Evolutionary conservation across 345 rosid genomes (phyloP), one percentile per base, ranked within the genome.

Genomic region (Salix brachista): DNA sequence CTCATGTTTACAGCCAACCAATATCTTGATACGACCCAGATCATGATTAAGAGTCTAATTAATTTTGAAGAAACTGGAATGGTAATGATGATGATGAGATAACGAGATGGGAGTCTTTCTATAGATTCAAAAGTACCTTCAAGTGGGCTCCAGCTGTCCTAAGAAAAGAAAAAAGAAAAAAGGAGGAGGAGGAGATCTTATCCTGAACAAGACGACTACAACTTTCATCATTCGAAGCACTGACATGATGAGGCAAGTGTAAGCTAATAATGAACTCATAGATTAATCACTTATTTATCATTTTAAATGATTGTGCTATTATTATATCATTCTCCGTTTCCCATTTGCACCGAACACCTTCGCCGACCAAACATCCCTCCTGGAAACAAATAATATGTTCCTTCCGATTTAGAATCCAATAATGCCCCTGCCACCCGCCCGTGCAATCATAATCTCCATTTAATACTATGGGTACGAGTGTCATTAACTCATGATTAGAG

Each of bases 301-400:
- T 83, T 67, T 80, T 16, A 81, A 69, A 81, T 83, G 76, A 85
- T 87, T 83, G 76, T 77, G 76, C 44, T 58, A 34, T 69, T 75
- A 73, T 77, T 66, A 71, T 66, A 32, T 78, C 30, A 67, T 75
- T 13, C 61, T 21, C 56, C 72, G 64, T 42, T 80, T 79, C 80
- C 74, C 37, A 11, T 54, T 76, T 2, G 28, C 8, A 26, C 13
- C 13, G 5, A 50, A 36, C 6, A 11, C 9, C 6, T 52, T 34
- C 17, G 39, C 85, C 88, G 77, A 70, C 85, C 86, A 78, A 77
- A 83, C 89, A 78, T 85, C 80, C 85, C 71, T 77, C 75, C 73
- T 7, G 21, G 74, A 25, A 9, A 1, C 0, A 42, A 42, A 2
- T 10, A 42, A 3, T 62, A 34, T 14, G 46, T 36, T 16, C 65